Evolutionary conservation across 2,329 filamentous ascomycete genomes (phyloP).

Genomic region (Kalmusia sp.): DNA sequence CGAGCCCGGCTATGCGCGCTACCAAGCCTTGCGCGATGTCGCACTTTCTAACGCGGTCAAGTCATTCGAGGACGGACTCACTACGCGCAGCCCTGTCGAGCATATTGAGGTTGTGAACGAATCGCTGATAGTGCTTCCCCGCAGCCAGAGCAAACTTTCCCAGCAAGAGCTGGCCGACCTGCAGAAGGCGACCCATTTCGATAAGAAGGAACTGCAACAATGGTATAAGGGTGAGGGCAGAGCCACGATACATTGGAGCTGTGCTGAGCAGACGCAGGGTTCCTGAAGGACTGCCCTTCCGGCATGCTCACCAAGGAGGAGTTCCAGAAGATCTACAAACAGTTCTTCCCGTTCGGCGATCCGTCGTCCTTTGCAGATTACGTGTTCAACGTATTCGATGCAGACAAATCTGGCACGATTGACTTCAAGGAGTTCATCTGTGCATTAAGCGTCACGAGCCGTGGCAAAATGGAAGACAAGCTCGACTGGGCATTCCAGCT

Average conservation of each 20-base stretch:
- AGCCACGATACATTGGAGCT: background rate
- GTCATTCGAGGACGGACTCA: conserved; percentile 31
- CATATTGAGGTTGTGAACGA: conserved; percentile 32
- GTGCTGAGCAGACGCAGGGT: conserved; percentile 65
- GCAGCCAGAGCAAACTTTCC: conserved; percentile 96
- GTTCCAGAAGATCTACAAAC: conserved; percentile 99
- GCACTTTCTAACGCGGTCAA: conserved; percentile 35
- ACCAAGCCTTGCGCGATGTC: conserved; percentile 28
- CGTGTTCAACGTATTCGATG: conserved; percentile 98
- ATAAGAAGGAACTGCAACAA: conserved; percentile 99
- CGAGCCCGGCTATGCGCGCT: conserved; percentile 34
- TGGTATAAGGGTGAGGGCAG: conserved; percentile 89
- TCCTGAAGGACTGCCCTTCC: conserved; percentile 96
- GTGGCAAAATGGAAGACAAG: conserved; percentile 99
- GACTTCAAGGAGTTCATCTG: conserved; percentile 99
- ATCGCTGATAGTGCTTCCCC: conserved; percentile 42
- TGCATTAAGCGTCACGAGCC: conserved; percentile 92
- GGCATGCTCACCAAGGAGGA: conserved; percentile 98
- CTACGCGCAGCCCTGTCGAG: conserved; percentile 26
- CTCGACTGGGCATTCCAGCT: conserved; percentile 99
- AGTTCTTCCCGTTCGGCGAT: conserved; percentile 99
- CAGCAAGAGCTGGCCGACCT: conserved; percentile 94
- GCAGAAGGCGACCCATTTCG: conserved; percentile 96
- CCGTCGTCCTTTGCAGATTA: conserved; percentile 98
- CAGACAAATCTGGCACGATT: conserved; percentile 95